Conservation (phyloP, 495 filamentous ascomycete genomes). For the Astrocystis sublimbata region DNA sequence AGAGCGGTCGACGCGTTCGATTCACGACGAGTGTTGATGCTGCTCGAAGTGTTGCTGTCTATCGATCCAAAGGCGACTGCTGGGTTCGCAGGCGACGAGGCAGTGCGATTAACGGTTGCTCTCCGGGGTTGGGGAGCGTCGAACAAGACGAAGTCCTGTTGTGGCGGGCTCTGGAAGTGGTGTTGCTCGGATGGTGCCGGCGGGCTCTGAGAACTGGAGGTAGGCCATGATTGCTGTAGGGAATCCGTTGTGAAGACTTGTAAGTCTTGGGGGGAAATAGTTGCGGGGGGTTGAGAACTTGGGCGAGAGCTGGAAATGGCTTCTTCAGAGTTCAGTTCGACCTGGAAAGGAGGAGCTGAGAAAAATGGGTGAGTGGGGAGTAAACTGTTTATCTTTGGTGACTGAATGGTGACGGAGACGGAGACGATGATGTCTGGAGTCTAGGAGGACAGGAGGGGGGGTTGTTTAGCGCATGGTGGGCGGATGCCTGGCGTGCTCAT, state of each 20-base stretch:
- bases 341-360: conserved; percentile 55
- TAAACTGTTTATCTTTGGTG: conserved; percentile 30
- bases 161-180: conserved; percentile 39
- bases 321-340: conserved; percentile 56
- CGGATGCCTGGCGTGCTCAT: conserved; percentile 18
- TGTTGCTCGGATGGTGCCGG: conserved; percentile 57
- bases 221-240: conserved; percentile 59
- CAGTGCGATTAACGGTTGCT: conserved; percentile 52
- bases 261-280: conserved; percentile 54
- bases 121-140: conserved; percentile 45
- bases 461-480: conserved; percentile 43
- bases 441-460: conserved; percentile 27
- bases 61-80: conserved; percentile 42
- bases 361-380: conserved; percentile 46
- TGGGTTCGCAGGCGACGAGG: conserved; percentile 40
- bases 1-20: conserved; percentile 36
- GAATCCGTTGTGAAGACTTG: conserved; percentile 62
- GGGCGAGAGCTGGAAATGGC: conserved; percentile 50
- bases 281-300: conserved; percentile 50
- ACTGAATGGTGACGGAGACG: conserved; percentile 49
- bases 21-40: conserved; percentile 34
- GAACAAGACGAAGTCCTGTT: conserved; percentile 60
- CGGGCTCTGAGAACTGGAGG: conserved; percentile 60
- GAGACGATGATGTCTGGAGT: conserved; percentile 21
- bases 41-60: conserved; percentile 26